These are phyloP conservation scores for Urostyla sp. DNA, from an alignment of 73 alveolate genomes.

Conservation along the genomic window DNA sequence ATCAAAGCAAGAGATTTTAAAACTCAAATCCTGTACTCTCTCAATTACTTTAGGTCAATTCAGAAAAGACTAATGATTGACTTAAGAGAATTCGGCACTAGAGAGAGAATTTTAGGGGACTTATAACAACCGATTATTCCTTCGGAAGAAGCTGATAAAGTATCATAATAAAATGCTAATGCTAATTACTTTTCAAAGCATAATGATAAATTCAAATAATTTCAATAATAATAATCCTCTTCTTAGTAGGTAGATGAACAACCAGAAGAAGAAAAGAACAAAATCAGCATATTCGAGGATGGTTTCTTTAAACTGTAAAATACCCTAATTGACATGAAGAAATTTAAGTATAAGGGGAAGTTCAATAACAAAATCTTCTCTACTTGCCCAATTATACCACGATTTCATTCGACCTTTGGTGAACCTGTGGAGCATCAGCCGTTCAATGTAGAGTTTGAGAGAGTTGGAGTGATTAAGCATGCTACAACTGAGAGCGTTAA, in stretches of 20 bases:
- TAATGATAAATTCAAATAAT: neutral
- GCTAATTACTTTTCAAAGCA: conserved; percentile 5
- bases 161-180: conserved; percentile 30
- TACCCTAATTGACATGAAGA: conserved; percentile 47
- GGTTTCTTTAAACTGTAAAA: conserved; percentile 31
- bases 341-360: conserved; percentile 57
- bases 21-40: conserved; percentile 39
- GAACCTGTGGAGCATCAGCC: conserved; percentile 50
- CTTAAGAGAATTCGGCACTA: conserved; percentile 57
- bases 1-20: conserved; percentile 67
- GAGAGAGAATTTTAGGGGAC: conserved; percentile 75
- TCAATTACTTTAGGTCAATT: conserved; percentile 67
- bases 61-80: conserved; percentile 62
- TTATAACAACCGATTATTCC: conserved; percentile 34
- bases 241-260: neutral
- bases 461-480: conserved; percentile 22
- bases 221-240: neutral
- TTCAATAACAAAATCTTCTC: conserved; percentile 50
- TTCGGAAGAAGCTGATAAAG: conserved; percentile 43
- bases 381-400: conserved; percentile 66
- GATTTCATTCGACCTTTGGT: conserved; percentile 65
- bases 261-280: neutral
- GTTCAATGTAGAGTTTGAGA: conserved; percentile 21
- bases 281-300: conserved; percentile 22
- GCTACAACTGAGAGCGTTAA: conserved; percentile 51